phyloP scores from a whole-genome alignment of 2,329 filamentous ascomycete genomes.

The Fusarium sp. region DNA sequence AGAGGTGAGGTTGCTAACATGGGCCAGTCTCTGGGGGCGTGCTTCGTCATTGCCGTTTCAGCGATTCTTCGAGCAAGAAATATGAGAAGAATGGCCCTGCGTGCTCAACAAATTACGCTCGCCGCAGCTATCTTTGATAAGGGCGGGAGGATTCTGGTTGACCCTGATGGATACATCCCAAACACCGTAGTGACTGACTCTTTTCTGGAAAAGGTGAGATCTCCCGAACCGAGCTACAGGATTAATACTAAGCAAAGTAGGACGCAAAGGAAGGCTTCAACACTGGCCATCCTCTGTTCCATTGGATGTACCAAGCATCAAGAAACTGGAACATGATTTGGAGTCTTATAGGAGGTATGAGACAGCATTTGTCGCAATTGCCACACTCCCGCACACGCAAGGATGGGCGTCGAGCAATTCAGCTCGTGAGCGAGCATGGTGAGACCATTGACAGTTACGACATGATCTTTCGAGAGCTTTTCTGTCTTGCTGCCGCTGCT shows the following conservation, averaged over 20 bases:
- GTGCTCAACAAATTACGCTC: slow-evolving; percentile 70
- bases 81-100: slow-evolving; percentile 65
- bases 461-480: slow-evolving; percentile 82
- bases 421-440: slow-evolving; percentile 65
- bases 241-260: slow-evolving; percentile 40
- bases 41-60: slow-evolving; percentile 68
- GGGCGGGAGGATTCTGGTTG: slow-evolving; percentile 75
- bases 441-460: slow-evolving; percentile 77
- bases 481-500: slow-evolving; percentile 82
- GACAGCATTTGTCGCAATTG: slow-evolving; percentile 71
- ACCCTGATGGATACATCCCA: slow-evolving; percentile 75
- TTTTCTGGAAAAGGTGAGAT: slow-evolving; percentile 72
- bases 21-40: slow-evolving; percentile 69
- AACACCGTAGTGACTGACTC: slow-evolving; percentile 83
- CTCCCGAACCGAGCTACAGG: neutral
- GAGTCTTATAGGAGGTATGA: slow-evolving; percentile 78
- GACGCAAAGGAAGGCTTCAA: slow-evolving; percentile 78
- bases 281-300: slow-evolving; percentile 81
- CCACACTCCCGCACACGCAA: slow-evolving; percentile 47
- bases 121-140: slow-evolving; percentile 76
- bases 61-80: slow-evolving; percentile 66
- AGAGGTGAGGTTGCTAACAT: slow-evolving; percentile 4
- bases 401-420: slow-evolving; percentile 50
- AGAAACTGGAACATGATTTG: slow-evolving; percentile 79
- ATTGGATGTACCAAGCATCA: slow-evolving; percentile 88